Conservation (phyloP, 345 rosid genomes). For the Syzygium aqueum region DNA sequence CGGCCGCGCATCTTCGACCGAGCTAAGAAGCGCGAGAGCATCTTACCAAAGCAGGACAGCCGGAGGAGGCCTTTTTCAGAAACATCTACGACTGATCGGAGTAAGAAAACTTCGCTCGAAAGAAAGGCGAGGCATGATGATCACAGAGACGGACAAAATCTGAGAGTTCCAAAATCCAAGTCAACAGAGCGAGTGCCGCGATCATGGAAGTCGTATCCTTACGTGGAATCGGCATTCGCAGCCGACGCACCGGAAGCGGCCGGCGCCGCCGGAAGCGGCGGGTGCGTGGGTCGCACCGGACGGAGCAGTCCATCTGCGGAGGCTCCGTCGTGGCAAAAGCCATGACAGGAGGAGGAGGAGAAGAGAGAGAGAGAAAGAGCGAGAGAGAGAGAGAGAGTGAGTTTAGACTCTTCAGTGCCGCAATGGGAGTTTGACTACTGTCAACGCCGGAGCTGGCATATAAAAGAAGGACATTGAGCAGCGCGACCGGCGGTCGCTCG, state of each 20-base stretch:
- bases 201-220: background rate
- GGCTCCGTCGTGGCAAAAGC: background rate
- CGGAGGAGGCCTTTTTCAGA: background rate
- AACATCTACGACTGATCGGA: background rate
- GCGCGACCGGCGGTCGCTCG: background rate
- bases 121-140: background rate
- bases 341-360: background rate
- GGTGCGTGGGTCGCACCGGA: background rate
- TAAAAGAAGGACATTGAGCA: background rate
- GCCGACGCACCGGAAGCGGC: background rate
- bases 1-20: background rate
- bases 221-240: background rate
- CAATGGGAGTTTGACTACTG: background rate
- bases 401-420: background rate
- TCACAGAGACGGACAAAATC: background rate
- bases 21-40: background rate
- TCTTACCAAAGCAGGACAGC: background rate
- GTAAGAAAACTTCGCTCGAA: background rate
- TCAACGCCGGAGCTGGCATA: background rate
- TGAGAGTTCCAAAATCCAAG: background rate
- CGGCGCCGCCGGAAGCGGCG: background rate
- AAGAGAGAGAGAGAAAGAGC: background rate
- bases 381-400: background rate
- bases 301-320: background rate
- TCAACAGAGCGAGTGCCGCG: background rate